Evolutionary conservation across 2,329 filamentous ascomycete genomes (phyloP), one percentile per base, ranked within the genome.

Genomic region (Eurotiales sp.): DNA sequence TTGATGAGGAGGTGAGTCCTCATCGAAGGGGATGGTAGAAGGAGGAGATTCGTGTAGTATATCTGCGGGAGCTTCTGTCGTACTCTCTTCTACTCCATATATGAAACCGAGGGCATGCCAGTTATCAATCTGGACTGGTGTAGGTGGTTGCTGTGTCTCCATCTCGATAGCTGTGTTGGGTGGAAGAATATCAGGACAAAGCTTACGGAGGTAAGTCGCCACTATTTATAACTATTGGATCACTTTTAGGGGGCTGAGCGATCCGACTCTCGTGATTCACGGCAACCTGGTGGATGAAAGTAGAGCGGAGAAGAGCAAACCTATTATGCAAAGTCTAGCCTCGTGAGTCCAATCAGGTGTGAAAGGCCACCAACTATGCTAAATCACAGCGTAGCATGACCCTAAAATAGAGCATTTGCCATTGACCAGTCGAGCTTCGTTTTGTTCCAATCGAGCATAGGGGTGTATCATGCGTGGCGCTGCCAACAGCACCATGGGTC

Each of bases 81-180:
- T 4, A 4, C 21, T 45, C 42, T 34, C 42, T 45, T 45, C 27
- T 32, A 45, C 42, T 45, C 3, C 42, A 45, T 45, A 45, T 45
- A 45, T 34, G 17, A 45, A 45, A 45, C 29, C 27, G 1, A 45
- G 42, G 42, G 17, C 4, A 45, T 45, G 27, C 42, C 27, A 34
- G 42, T 23, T 45, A 34, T 34, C 42, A 45, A 45, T 34, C 17
- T 34, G 27, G 42, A 17, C 42, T 45, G 27, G 17, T 45, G 19
- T 45, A 32, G 27, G 42, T 45, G 42, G 42, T 45, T 45, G 42
- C 42, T 45, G 42, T 45, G 42, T 45, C 41, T n/a, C n/a, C n/a
- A n/a, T n/a, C n/a, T n/a, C n/a, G n/a, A n/a, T n/a, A n/a, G n/a
- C n/a, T n/a, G n/a, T n/a, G n/a, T n/a, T n/a, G n/a, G n/a, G n/a